phyloP scores from a whole-genome alignment of 1,284 basidiomycete genomes.

The Sporisorium sorghi region DNA sequence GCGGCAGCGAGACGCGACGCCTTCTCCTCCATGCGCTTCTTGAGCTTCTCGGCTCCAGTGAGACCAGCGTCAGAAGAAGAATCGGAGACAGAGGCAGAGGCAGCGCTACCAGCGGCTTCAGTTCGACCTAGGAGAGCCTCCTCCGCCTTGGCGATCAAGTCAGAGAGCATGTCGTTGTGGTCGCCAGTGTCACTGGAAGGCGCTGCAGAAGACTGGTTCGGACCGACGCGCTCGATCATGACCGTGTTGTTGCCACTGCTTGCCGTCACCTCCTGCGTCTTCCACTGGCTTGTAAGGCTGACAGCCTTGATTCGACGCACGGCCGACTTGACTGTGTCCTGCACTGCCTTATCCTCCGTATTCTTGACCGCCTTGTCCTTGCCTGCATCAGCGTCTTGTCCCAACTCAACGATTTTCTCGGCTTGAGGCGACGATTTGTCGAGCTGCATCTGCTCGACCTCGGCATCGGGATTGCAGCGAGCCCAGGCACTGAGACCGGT shows the following conservation, averaged over 20 bases:
- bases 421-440: constrained; percentile 10
- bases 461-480: constrained; percentile 54
- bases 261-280: constrained; percentile 47
- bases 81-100: not conserved
- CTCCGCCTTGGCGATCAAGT: constrained; percentile 43
- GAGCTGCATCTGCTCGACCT: constrained; percentile 31
- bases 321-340: constrained; percentile 38
- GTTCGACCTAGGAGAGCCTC: constrained; percentile 26
- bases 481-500: constrained; percentile 70
- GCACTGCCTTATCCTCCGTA: constrained; percentile 6
- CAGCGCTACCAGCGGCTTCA: not conserved
- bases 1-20: constrained; percentile 42
- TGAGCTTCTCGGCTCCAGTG: constrained; percentile 28
- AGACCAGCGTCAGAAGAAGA: not conserved
- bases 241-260: constrained; percentile 53
- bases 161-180: constrained; percentile 26
- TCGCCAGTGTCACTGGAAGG: constrained; percentile 2
- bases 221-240: constrained; percentile 44
- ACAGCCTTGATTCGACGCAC: constrained; percentile 47
- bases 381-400: constrained; percentile 31
- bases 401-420: constrained; percentile 25
- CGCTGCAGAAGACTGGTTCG: constrained; percentile 10
- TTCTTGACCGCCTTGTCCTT: constrained; percentile 15
- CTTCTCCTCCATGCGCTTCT: constrained; percentile 46
- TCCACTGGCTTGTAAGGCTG: constrained; percentile 50